Evolutionary conservation across 2,329 filamentous ascomycete genomes (phyloP).

Genomic region (Peltaster fructicola): DNA sequence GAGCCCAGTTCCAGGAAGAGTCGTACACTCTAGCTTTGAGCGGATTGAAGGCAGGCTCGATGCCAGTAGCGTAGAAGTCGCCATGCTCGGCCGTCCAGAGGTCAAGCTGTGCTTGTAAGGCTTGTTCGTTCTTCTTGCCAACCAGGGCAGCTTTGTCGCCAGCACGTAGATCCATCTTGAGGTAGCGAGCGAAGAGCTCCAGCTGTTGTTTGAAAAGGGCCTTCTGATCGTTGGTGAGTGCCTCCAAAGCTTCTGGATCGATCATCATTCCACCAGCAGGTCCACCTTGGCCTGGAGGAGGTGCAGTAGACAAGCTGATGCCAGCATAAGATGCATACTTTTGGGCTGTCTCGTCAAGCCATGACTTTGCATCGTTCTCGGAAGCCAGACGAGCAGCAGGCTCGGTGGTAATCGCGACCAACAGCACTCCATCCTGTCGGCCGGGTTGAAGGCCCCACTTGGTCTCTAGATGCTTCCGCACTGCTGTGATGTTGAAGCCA

Average conservation of each 20-base stretch:
- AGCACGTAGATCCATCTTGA: constrained; percentile 93
- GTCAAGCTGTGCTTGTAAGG: constrained; percentile 83
- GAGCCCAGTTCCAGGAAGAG: constrained; percentile 98
- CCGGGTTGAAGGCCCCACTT: constrained; percentile 78
- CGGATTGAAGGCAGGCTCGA: constrained; percentile 81
- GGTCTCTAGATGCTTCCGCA: constrained; percentile 87
- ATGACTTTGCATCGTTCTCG: constrained; percentile 80
- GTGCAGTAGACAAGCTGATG: constrained; percentile 60
- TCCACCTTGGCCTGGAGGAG: constrained; percentile 52
- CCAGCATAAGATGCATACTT: constrained; percentile 78
- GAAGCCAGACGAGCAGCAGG: constrained; percentile 74
- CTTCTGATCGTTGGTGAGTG: constrained; percentile 89
- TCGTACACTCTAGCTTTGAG: constrained; percentile 94
- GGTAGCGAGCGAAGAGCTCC: constrained; percentile 82
- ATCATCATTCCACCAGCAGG: constrained; percentile 86
- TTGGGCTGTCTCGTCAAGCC: constrained; percentile 71
- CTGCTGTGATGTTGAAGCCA: constrained; percentile 94
- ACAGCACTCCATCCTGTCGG: constrained; percentile 75
- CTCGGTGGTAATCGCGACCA: constrained; percentile 85
- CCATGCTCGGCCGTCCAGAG: constrained; percentile 92
- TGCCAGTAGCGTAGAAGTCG: constrained; percentile 87
- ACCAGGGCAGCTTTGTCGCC: constrained; percentile 85
- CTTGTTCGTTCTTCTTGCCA: constrained; percentile 67
- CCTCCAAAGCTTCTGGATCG: constrained; percentile 93
- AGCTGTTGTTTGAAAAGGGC: constrained; percentile 96